phyloP scores from a whole-genome alignment of 768 basidiomycete species.

The Hygrocybe coccinea region DNA sequence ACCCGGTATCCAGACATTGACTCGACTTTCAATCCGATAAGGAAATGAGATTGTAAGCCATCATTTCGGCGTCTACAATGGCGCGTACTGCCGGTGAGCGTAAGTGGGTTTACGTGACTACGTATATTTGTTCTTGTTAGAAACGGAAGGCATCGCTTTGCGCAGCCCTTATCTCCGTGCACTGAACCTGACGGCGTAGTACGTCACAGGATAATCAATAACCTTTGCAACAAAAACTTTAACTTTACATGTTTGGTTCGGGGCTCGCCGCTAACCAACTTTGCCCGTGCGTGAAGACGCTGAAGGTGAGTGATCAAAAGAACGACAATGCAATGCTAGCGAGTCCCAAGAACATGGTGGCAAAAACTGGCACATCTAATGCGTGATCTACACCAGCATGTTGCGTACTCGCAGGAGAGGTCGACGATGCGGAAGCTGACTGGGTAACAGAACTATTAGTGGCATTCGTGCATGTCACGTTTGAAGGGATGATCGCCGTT shows the following conservation, averaged over 20 bases:
- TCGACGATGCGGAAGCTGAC: constrained; percentile 14
- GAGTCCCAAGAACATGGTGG: constrained; percentile 8
- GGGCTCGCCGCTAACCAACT: too few relatives aligned
- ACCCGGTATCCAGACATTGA: too few relatives aligned
- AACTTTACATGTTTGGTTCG: background rate
- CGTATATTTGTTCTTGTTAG: background rate
- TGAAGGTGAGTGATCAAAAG: background rate
- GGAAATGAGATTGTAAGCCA: too few relatives aligned
- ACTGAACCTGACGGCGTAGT: background rate
- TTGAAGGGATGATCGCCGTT: constrained; percentile 45
- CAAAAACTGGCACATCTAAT: background rate
- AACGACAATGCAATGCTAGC: constrained; percentile 10
- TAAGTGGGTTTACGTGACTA: background rate
- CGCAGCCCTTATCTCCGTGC: background rate
- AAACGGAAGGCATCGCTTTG: background rate
- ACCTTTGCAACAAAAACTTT: background rate
- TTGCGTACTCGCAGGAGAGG: constrained; percentile 1
- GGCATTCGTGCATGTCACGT: constrained; percentile 35
- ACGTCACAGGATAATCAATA: too few relatives aligned
- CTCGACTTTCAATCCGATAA: too few relatives aligned
- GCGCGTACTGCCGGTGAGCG: background rate
- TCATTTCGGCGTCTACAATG: too few relatives aligned
- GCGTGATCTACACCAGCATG: background rate
- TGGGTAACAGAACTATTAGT: constrained; percentile 18
- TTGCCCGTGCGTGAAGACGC: too few relatives aligned